Conservation (phyloP, 2,329 filamentous ascomycete genomes). For the Aspergillus aculeatinus region DNA sequence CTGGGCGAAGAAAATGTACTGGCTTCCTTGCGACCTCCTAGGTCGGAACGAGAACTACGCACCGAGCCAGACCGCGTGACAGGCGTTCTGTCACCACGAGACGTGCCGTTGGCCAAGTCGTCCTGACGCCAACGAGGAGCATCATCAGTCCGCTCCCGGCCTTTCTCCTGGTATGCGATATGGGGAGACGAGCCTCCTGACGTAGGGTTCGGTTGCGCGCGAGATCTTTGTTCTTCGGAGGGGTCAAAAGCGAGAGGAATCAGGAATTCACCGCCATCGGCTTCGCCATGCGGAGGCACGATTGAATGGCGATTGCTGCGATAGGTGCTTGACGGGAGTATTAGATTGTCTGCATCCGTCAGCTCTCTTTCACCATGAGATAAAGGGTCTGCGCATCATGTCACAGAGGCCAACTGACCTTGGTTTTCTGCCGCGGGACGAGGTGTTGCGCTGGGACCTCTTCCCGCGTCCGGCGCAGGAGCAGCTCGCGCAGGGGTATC, state of each 20-base stretch:
- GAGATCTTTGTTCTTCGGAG: constrained; percentile 57
- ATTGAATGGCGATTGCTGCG: constrained; percentile 74
- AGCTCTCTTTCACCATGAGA: neutral
- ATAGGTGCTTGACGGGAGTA: constrained; percentile 73
- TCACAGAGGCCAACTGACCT: constrained; percentile 26
- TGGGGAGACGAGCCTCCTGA: constrained; percentile 68
- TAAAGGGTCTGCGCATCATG: neutral
- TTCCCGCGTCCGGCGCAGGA: constrained; percentile 25
- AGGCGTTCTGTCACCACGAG: constrained; percentile 24
- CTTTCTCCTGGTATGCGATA: constrained; percentile 87
- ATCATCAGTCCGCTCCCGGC: constrained; percentile 60
- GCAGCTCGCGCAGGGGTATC: constrained; percentile 27
- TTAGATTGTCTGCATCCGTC: constrained; percentile 55
- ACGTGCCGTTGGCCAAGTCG: constrained; percentile 27
- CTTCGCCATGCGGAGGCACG: constrained; percentile 56
- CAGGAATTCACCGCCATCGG: constrained; percentile 66
- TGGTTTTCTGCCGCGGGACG: constrained; percentile 29
- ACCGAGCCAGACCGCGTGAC: constrained; percentile 47
- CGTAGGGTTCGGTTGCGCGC: constrained; percentile 39
- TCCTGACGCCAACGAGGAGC: constrained; percentile 31
- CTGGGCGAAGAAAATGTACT: constrained; percentile 41
- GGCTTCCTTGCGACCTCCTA: constrained; percentile 40
- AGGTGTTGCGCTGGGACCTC: constrained; percentile 25
- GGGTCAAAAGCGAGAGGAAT: constrained; percentile 75
- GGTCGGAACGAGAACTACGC: constrained; percentile 47